Evolutionary conservation across 768 basidiomycete genomes (phyloP).

Genomic region (Pleurotus platypus): DNA sequence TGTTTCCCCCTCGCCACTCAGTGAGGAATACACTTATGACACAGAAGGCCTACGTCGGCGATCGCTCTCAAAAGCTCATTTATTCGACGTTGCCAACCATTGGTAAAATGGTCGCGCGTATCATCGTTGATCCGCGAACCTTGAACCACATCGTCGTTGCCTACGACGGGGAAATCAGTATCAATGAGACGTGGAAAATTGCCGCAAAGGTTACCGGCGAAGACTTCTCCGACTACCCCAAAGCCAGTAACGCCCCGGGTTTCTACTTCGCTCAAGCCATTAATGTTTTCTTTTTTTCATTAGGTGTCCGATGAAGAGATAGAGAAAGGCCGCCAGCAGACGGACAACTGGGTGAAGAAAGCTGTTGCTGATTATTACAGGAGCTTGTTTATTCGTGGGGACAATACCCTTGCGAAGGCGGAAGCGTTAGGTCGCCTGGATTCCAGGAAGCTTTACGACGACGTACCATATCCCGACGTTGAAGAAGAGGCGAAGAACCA

Average conservation of each 20-base stretch:
- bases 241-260: neutral
- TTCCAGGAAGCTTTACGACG: neutral
- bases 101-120: neutral
- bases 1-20: neutral
- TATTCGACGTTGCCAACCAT: neutral
- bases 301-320: constrained; percentile 1
- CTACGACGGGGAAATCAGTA: neutral
- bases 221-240: neutral
- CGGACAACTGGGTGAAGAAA: neutral
- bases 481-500: neutral
- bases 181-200: neutral
- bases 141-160: neutral
- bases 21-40: neutral
- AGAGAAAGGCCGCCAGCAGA: neutral
- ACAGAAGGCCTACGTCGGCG: neutral
- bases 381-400: neutral
- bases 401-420: neutral
- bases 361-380: neutral
- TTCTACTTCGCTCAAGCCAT: no score
- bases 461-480: neutral
- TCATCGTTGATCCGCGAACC: neutral
- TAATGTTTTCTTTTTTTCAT: neutral
- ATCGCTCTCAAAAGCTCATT: neutral
- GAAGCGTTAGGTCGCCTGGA: neutral
- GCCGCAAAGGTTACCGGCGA: neutral